Evolutionary conservation across 176 grass and related monocot genomes (phyloP).

Genomic region (Lolium multiflorum): DNA sequence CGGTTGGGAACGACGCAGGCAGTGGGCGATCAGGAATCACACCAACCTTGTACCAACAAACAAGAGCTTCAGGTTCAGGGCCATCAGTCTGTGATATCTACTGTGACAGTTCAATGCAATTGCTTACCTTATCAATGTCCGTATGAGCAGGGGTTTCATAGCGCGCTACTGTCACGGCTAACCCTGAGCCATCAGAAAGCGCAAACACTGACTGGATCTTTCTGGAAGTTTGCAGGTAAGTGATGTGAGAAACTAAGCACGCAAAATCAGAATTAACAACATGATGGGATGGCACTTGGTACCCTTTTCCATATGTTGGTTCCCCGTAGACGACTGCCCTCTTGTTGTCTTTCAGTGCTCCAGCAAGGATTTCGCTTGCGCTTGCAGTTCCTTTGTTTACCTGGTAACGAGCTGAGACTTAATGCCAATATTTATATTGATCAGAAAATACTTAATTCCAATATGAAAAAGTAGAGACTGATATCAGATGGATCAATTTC

Average conservation of each 20-base stretch:
- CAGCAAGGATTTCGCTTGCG: slow-evolving; percentile 96
- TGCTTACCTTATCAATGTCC: slow-evolving; percentile 84
- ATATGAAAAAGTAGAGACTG: background rate
- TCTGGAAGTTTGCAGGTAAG: slow-evolving; percentile 46
- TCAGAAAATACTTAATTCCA: background rate
- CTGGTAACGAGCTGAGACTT: slow-evolving; percentile 41
- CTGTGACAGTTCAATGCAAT: background rate
- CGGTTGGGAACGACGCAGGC: background rate
- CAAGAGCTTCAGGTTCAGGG: background rate
- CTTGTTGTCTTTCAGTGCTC: slow-evolving; percentile 94
- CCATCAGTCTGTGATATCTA: background rate
- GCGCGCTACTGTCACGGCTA: slow-evolving; percentile 81
- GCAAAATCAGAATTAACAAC: background rate
- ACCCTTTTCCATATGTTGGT: slow-evolving; percentile 98
- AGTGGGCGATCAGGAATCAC: slow-evolving; percentile 16
- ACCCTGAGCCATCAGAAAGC: slow-evolving; percentile 88
- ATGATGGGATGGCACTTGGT: background rate
- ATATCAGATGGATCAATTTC: background rate
- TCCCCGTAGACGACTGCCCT: slow-evolving; percentile 90
- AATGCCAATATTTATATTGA: background rate
- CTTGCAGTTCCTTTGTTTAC: slow-evolving; percentile 98
- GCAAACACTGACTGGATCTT: slow-evolving; percentile 96
- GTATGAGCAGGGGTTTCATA: slow-evolving; percentile 90
- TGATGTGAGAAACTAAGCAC: background rate
- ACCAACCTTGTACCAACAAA: background rate